Percentiles rank a stretch among this genome's conserved stretches.
phyloP scores from a whole-genome alignment of 2,329 filamentous ascomycete genomes.

The Paraconiothyrium brasiliense region DNA sequence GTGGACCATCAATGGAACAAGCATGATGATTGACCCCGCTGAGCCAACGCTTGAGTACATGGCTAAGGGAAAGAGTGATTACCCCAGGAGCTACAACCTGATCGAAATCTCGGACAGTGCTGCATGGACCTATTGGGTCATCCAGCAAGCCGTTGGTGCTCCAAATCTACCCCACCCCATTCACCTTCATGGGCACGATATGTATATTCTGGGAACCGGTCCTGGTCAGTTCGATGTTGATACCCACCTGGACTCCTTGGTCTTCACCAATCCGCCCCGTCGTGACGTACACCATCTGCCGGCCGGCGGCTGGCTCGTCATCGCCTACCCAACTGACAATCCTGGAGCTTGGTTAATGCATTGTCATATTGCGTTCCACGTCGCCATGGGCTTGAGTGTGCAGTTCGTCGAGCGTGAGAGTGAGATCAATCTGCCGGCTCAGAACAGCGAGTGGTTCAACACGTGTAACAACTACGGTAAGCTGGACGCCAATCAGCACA shows the following conservation, averaged over 20 bases:
- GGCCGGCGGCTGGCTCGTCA: conserved; percentile 53
- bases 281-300: conserved; percentile 47
- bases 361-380: conserved; percentile 43
- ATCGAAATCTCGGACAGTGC: conserved; percentile 50
- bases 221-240: conserved; percentile 39
- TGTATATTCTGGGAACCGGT: conserved; percentile 38
- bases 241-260: conserved; percentile 33
- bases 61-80: conserved; percentile 52
- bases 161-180: conserved; percentile 35
- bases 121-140: conserved; percentile 58
- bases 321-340: conserved; percentile 62
- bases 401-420: conserved; percentile 37
- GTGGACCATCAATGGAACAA: conserved; percentile 55
- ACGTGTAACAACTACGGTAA: conserved; percentile 37
- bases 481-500: neutral
- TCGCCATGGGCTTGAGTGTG: conserved; percentile 37
- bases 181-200: conserved; percentile 43
- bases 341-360: conserved; percentile 55
- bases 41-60: conserved; percentile 59
- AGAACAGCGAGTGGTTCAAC: conserved; percentile 33
- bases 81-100: conserved; percentile 53
- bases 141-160: conserved; percentile 52
- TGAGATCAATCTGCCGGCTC: conserved; percentile 31
- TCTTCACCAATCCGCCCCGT: conserved; percentile 47
- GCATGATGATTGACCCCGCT: conserved; percentile 58